A percentile compares a stretch with the other conserved stretches of the same genome.
Conservation (phyloP, 257 asterid species). For the Buddleja alternifolia region DNA sequence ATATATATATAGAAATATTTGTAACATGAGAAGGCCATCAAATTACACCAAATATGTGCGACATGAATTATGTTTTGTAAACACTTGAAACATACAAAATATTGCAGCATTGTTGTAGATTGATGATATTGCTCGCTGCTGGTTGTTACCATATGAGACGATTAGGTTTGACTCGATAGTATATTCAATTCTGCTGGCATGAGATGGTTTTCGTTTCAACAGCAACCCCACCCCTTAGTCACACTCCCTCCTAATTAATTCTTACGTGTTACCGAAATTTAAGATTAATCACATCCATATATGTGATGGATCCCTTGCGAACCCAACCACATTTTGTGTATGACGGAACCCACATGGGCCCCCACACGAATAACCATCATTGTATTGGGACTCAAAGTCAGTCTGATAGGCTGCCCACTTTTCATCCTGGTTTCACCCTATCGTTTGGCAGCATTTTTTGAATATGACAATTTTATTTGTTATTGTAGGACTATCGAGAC, state of each 20-base stretch:
- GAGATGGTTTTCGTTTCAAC: constrained; percentile 11
- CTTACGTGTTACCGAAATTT: too few relatives aligned
- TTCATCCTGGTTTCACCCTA: too few relatives aligned
- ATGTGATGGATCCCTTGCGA: too few relatives aligned
- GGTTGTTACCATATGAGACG: background rate
- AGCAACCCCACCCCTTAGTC: background rate
- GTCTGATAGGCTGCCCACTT: too few relatives aligned
- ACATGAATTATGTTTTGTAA: background rate
- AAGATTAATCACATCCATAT: too few relatives aligned
- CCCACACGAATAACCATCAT: too few relatives aligned
- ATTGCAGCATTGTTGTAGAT: background rate
- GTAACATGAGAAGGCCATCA: background rate
- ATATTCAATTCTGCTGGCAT: background rate
- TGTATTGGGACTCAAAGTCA: too few relatives aligned
- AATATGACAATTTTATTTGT: constrained; percentile 2
- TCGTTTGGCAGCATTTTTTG: too few relatives aligned
- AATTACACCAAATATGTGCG: background rate
- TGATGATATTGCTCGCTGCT: background rate
- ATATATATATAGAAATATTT: too few relatives aligned
- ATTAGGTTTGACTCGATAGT: background rate
- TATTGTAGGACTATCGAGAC: constrained; percentile 46
- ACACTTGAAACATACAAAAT: background rate
- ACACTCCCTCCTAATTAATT: too few relatives aligned
- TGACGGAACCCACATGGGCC: too few relatives aligned
- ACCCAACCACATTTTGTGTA: too few relatives aligned